Evolutionary conservation across 1,139 yeast species (phyloP).

Genomic region (Geotrichum restrictum): DNA sequence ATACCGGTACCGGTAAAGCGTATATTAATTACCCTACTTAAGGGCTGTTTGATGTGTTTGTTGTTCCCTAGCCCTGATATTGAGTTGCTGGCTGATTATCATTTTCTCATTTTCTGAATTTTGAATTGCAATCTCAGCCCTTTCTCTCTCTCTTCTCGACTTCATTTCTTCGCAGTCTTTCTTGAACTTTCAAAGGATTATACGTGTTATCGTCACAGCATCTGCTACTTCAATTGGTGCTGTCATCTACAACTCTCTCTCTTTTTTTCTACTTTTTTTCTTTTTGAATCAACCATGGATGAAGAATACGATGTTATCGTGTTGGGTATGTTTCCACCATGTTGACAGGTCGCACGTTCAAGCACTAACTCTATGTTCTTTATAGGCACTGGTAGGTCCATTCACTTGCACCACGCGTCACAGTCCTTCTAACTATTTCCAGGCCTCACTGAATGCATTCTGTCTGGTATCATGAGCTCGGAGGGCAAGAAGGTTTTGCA

Average conservation of each 20-base stretch:
- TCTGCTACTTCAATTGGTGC: too few relatives aligned
- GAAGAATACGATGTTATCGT: constrained; percentile 93
- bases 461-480: constrained; percentile 88
- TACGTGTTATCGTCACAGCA: not conserved
- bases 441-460: constrained; percentile 93
- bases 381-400: constrained; percentile 30
- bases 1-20: too few relatives aligned
- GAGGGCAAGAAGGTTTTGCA: constrained; percentile 96
- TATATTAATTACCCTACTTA: too few relatives aligned
- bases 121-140: not conserved
- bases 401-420: not conserved
- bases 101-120: too few relatives aligned
- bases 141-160: not conserved
- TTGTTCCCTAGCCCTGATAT: not conserved
- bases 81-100: not conserved
- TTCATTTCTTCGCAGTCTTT: too few relatives aligned
- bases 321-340: constrained; percentile 45
- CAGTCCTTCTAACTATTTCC: not conserved
- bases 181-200: too few relatives aligned
- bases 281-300: constrained; percentile 54
- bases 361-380: not conserved
- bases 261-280: not conserved
- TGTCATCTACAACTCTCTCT: not conserved
- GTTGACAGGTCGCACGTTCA: not conserved
- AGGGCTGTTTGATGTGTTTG: too few relatives aligned